Conservation (phyloP, 2,329 filamentous ascomycete genomes). For the Phaeosphaeria sp. region DNA sequence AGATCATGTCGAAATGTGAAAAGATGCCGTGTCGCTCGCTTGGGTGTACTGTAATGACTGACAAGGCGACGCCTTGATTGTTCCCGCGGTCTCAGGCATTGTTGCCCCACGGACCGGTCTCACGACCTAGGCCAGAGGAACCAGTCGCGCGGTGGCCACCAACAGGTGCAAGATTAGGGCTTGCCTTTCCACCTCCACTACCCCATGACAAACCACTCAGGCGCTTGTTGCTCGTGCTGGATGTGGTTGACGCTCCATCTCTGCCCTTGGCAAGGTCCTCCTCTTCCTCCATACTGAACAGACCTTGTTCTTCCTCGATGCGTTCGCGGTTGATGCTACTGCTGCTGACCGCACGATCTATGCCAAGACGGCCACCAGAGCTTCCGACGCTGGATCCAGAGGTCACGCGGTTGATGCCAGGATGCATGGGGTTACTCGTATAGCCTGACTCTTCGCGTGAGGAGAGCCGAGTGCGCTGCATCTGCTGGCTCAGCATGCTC, state of each 20-base stretch:
- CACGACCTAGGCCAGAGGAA: conserved; percentile 27
- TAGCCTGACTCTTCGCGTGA: conserved; percentile 38
- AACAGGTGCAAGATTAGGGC: conserved; percentile 44
- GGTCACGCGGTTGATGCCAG: conserved; percentile 67
- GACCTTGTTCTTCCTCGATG: conserved; percentile 52
- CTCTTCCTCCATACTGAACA: conserved; percentile 53
- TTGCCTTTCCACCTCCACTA: conserved; percentile 45
- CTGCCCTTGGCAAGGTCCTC: conserved; percentile 43
- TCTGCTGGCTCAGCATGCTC: conserved; percentile 67
- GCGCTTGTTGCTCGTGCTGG: conserved; percentile 45
- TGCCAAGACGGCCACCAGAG: conserved; percentile 37
- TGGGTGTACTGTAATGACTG: background rate
- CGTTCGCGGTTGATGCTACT: conserved; percentile 49
- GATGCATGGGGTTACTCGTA: conserved; percentile 58
- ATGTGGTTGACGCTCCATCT: conserved; percentile 44
- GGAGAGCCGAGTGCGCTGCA: conserved; percentile 54
- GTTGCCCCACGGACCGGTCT: background rate
- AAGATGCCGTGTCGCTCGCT: background rate
- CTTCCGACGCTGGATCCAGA: conserved; percentile 42
- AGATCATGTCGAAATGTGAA: background rate
- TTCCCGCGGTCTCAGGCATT: background rate
- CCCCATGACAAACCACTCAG: conserved; percentile 47
- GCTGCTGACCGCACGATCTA: conserved; percentile 50
- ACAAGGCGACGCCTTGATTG: background rate
- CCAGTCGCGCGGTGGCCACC: conserved; percentile 36